Percentiles rank a stretch among this genome's conserved stretches.
Evolutionary conservation across 352 stramenopile species (phyloP).

Genomic region (Phytopythium kandeliae): DNA sequence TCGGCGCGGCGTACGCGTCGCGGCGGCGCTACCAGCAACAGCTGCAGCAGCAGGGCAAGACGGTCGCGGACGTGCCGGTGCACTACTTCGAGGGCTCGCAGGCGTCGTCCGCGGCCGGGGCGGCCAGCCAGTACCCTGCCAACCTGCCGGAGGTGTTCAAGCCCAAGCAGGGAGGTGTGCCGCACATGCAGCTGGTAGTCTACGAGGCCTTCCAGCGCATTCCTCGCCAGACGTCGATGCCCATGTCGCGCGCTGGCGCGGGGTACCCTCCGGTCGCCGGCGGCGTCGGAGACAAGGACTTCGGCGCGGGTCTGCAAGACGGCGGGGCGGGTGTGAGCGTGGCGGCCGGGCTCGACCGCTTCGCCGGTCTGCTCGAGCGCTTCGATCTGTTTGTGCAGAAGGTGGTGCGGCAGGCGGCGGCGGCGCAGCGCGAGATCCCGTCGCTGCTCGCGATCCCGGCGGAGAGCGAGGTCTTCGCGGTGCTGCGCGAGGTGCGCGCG

Average conservation of each 20-base stretch:
- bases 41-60: constrained; percentile 79
- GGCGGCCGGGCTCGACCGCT: constrained; percentile 67
- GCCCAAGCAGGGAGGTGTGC: constrained; percentile 90
- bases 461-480: constrained; percentile 81
- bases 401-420: constrained; percentile 65
- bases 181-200: constrained; percentile 92
- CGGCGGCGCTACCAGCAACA: constrained; percentile 85
- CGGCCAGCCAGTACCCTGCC: constrained; percentile 50
- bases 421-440: constrained; percentile 70
- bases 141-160: constrained; percentile 93
- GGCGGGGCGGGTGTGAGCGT: constrained; percentile 59
- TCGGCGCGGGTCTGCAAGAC: constrained; percentile 4
- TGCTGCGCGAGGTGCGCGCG: constrained; percentile 73
- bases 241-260: constrained; percentile 50
- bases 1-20: constrained; percentile 82
- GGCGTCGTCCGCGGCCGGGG: constrained; percentile 23
- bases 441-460: constrained; percentile 58
- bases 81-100: constrained; percentile 73
- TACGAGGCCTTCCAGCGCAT: constrained; percentile 98
- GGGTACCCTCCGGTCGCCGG: constrained; percentile 19
- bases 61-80: constrained; percentile 29
- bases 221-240: constrained; percentile 87
- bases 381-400: constrained; percentile 88
- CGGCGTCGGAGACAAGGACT: constrained; percentile 31
- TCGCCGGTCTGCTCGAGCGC: constrained; percentile 80